Base-by-base conservation (phyloP, 352 stramenopile genomes). In the Phytophthora megakarya region DNA sequence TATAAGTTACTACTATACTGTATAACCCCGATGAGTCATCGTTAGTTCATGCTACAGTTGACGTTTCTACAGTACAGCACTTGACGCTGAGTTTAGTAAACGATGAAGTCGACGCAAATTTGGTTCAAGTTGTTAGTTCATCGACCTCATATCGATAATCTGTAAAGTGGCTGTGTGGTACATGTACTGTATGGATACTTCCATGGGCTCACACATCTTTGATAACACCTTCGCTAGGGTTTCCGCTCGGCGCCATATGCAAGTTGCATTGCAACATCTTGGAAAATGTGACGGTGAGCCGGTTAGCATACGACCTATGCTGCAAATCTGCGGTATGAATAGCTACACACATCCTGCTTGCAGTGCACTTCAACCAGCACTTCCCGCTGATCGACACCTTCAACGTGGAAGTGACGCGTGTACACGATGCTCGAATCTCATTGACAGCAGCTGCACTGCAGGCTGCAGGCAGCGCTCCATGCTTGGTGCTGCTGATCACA, bases 331-430 rank as follows among this genome's bases (percentile, higher is more conserved):
- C 30, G 56, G 52, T 64, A 43, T 43, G 43, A n/a, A 38, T 40
- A 48, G 37, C 37, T 48, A 28, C 38, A 44, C 59, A 55, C 44
- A 59, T 69, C 43, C 44, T 68, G 19, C n/a, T 63, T 56, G 45
- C 28, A 62, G 38, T 65, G 39, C 61, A 65, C 54, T 70, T 70
- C 62, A 70, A 70, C 46, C 22, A 54, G 53, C 52, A 64, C 30
- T 57, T 62, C 35, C 59, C 50, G 25, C 37, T 59, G 37, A 52
- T 53, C 53, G 38, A 69, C 32, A 49, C 55, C 55, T 65, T 61
- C 47, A 70, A 56, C 35, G 38, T 65, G 39, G 37, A 16, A 55
- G 47, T 2, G 42, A 51, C 51, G 40, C 38, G 52, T 64, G 48
- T 52, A 47, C 28, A 40, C n/a, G 21, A 25, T 30, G 21, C 46